A percentile compares a stretch with the other conserved stretches of the same genome.
Conservation (phyloP, 768 basidiomycete genomes). For the Lentinula guzmanii region DNA sequence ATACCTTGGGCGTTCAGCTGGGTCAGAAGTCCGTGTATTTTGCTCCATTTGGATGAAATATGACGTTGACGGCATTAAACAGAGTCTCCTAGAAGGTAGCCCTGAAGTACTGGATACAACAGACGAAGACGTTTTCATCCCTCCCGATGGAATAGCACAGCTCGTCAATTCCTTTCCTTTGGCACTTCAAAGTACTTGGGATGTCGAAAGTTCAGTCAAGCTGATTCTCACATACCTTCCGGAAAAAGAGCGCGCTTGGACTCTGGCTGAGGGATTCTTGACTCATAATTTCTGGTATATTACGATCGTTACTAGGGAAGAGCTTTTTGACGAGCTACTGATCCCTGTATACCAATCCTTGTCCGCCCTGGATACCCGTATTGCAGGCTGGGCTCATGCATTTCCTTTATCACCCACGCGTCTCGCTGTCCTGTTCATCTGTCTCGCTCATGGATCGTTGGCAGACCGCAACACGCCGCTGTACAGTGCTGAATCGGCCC, state of each 20-base stretch:
- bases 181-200: slow-evolving; percentile 12
- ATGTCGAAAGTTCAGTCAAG: slow-evolving; percentile 13
- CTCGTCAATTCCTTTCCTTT: slow-evolving; percentile 21
- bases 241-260: slow-evolving; percentile 28
- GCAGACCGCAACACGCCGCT: slow-evolving; percentile 28
- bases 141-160: slow-evolving; percentile 14
- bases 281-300: slow-evolving; percentile 22
- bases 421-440: slow-evolving; percentile 23
- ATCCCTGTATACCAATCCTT: slow-evolving; percentile 15
- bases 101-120: not conserved
- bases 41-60: not conserved
- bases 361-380: slow-evolving; percentile 16
- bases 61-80: not conserved
- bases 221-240: slow-evolving; percentile 22
- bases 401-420: slow-evolving; percentile 16
- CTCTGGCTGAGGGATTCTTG: slow-evolving; percentile 40
- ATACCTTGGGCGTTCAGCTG: slow-evolving; percentile 11
- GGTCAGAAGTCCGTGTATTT: slow-evolving; percentile 3
- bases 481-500: slow-evolving; percentile 15
- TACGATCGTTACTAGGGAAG: not conserved
- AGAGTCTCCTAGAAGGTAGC: not conserved
- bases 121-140: slow-evolving; percentile 9
- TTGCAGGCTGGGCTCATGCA: not conserved
- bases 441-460: slow-evolving; percentile 29
- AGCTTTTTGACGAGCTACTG: slow-evolving; percentile 32